These are phyloP conservation scores for Neonectria neomacrospora DNA, from an alignment of 2,329 filamentous ascomycete genomes.

Conservation along the genomic window DNA sequence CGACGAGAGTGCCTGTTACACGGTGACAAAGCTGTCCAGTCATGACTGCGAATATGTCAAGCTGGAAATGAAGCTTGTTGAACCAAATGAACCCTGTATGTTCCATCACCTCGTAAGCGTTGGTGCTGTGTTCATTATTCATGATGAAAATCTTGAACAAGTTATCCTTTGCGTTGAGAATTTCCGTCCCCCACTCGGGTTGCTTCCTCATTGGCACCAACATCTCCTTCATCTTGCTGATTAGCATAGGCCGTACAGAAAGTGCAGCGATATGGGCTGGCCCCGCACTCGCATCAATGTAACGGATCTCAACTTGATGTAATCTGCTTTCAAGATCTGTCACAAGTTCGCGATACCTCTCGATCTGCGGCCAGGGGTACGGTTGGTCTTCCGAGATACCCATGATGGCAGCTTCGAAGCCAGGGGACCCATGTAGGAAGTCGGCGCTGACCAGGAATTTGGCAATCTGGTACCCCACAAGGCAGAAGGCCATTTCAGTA, in stretches of 20 bases:
- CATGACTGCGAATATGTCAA: conserved; percentile 66
- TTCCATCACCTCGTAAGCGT: conserved; percentile 55
- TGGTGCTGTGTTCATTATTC: conserved; percentile 59
- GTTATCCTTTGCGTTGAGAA: conserved; percentile 61
- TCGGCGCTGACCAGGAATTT: conserved; percentile 61
- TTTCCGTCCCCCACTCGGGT: conserved; percentile 62
- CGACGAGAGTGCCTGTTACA: conserved; percentile 60
- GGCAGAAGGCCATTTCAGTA: conserved; percentile 69
- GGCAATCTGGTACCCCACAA: conserved; percentile 62
- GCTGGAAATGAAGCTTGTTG: conserved; percentile 64
- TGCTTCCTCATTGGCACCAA: conserved; percentile 59
- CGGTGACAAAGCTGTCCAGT: conserved; percentile 64
- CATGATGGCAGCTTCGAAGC: conserved; percentile 62
- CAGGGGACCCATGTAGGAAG: conserved; percentile 54
- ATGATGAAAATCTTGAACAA: conserved; percentile 66
- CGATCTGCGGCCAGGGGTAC: conserved; percentile 45
- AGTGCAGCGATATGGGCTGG: conserved; percentile 63
- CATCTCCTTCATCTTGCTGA: conserved; percentile 61
- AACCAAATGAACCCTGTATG: conserved; percentile 66
- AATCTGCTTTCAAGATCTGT: conserved; percentile 57
- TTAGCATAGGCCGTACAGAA: conserved; percentile 59
- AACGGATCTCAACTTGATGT: conserved; percentile 58
- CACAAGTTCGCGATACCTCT: conserved; percentile 56
- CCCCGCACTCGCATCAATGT: conserved; percentile 63
- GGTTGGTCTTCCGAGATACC: conserved; percentile 49